Evolutionary conservation across 805 yeast genomes (phyloP).

Genomic region (Starmera pachycereana): DNA sequence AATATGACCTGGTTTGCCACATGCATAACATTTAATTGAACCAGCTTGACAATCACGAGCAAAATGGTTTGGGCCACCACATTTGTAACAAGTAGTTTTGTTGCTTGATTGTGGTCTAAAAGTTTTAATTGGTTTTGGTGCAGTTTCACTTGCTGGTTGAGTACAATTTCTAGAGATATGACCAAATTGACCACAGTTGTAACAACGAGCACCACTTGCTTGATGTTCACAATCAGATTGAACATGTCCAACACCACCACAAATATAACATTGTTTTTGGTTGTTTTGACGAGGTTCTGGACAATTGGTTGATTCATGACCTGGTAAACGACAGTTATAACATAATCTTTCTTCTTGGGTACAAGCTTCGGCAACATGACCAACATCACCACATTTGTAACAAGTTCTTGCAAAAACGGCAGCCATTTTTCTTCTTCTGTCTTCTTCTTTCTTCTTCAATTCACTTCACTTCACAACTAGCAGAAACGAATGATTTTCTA

Average conservation of each 20-base stretch:
- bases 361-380: constrained; percentile 86
- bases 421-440: constrained; percentile 12
- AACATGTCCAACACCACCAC: constrained; percentile 86
- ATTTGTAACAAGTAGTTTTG: constrained; percentile 65
- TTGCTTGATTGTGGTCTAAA: constrained; percentile 12
- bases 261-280: constrained; percentile 85
- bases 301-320: constrained; percentile 84
- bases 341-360: constrained; percentile 76
- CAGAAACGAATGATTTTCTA: too few relatives aligned
- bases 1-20: constrained; percentile 86
- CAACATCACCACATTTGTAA: constrained; percentile 87
- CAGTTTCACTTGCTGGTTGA: constrained; percentile 27
- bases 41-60: constrained; percentile 80
- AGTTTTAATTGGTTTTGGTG: constrained; percentile 7
- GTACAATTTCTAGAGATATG: constrained; percentile 76
- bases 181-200: constrained; percentile 68
- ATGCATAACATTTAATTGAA: constrained; percentile 76
- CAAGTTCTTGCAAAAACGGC: constrained; percentile 59
- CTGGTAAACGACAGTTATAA: constrained; percentile 86
- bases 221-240: constrained; percentile 70
- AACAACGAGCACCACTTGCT: constrained; percentile 56
- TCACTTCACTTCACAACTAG: too few relatives aligned
- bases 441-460: too few relatives aligned
- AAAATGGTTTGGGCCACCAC: constrained; percentile 90
- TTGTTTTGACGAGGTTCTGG: constrained; percentile 79